phyloP scores from a whole-genome alignment of 768 basidiomycete genomes.

The Imleria badia region DNA sequence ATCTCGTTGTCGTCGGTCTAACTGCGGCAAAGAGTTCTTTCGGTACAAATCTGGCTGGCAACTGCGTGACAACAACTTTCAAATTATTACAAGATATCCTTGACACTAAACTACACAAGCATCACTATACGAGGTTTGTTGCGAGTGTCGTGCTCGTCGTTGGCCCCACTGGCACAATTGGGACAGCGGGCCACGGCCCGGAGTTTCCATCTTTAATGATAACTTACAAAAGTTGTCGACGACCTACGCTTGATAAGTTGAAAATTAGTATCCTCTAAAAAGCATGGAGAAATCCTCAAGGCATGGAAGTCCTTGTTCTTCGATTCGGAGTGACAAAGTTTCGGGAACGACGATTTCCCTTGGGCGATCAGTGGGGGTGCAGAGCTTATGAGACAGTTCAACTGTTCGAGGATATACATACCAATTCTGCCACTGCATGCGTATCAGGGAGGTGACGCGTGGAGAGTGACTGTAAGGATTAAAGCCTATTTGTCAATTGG shows the following conservation, averaged over 20 bases:
- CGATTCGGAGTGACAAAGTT: neutral
- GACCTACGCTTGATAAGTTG: too few species aligned
- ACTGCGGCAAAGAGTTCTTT: neutral
- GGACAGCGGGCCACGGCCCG: neutral
- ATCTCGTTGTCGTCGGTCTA: neutral
- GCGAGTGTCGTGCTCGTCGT: too few species aligned
- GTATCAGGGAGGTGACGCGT: neutral
- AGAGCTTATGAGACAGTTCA: too few species aligned
- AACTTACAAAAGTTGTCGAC: neutral
- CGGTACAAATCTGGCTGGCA: neutral
- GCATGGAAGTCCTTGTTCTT: neutral
- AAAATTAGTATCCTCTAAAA: neutral
- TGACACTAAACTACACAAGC: too few species aligned
- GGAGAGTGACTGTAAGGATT: neutral
- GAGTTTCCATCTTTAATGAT: neutral
- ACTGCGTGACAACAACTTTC: too few species aligned
- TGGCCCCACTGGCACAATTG: neutral
- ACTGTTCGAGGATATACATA: too few species aligned
- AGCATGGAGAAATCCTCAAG: too few species aligned
- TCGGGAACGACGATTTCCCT: neutral
- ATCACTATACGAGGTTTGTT: too few species aligned
- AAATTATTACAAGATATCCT: neutral
- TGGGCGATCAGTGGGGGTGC: neutral
- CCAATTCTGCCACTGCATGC: neutral
- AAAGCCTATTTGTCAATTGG: too few species aligned